Base-by-base conservation (phyloP, 2,329 filamentous ascomycete species). In the Mollisia scopiformis region DNA sequence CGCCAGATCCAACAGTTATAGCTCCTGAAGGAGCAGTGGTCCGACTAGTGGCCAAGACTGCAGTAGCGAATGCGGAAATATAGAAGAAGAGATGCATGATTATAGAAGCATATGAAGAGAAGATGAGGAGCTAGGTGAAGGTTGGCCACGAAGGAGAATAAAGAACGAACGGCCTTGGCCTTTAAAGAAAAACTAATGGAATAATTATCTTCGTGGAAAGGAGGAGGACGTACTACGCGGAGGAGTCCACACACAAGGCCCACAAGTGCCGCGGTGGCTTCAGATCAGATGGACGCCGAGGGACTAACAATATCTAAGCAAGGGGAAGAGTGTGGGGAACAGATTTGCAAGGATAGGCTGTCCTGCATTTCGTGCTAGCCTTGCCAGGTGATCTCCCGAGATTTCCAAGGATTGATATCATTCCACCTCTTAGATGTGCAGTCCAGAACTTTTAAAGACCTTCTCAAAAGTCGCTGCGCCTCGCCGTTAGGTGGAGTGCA, bases 1-100 rank as follows among this genome's bases (percentile, higher is more conserved):
- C 75, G 19, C 73, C 74, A 13, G 71, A 69, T 6, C 74, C 74
- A 53, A 84, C 82, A 3, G 78, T 76, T 16, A 83, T 74, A 49
- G 80, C 79, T 49, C 80, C 81, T 13, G 75, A 66, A 2, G 82
- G 82, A 16, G 81, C 72, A 25, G 75, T 73, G 7, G 78, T 81
- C 46, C 80, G 75, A 25, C 56, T 55, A 6, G 69, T 55, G 43
- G 71, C 71, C 23, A 71, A 52, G 27, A 68, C 71, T 27, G 67
- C 63, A 27, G 65, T 51, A 5, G 69, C 58, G 27, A 73, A 64
- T 33, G 68, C 59, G 55, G 62, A 56, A 10, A 72, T 37, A 51
- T 68, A 53, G 61, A 73, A 46, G 27, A 69, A 58, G 54, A 62
- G 66, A 62, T 62, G 67, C 71, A 71, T 72, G n/a, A 51, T 66